These are phyloP conservation scores for Aspergillus ruber DNA, from an alignment of 2,329 filamentous ascomycete genomes.

Conservation along the genomic window DNA sequence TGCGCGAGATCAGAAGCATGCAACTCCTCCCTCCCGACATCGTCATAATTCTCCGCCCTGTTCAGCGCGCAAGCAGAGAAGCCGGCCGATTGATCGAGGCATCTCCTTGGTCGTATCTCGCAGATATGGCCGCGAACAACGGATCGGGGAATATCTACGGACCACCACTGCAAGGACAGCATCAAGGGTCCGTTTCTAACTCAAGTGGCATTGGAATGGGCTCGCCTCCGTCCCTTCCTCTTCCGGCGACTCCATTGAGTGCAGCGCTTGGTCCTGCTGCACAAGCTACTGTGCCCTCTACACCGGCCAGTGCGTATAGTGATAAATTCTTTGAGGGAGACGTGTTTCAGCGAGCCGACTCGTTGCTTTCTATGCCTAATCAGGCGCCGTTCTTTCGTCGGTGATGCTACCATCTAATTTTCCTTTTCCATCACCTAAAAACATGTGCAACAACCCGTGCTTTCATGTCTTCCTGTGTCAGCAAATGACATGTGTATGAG, in stretches of 20 bases:
- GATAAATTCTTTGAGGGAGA: constrained; percentile 45
- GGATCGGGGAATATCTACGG: constrained; percentile 27
- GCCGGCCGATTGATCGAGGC: constrained; percentile 65
- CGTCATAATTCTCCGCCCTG: constrained; percentile 65
- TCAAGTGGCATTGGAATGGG: constrained; percentile 18
- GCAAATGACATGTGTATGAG: no score
- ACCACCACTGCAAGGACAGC: constrained; percentile 27
- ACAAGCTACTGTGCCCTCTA: constrained; percentile 76
- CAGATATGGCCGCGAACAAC: constrained; percentile 32
- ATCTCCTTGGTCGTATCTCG: constrained; percentile 57
- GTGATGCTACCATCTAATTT: neutral
- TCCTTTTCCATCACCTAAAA: neutral
- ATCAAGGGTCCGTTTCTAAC: constrained; percentile 24
- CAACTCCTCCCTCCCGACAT: constrained; percentile 58
- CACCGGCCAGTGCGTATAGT: constrained; percentile 42
- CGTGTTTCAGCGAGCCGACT: constrained; percentile 45
- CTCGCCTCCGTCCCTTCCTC: constrained; percentile 39
- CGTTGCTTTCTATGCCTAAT: constrained; percentile 38
- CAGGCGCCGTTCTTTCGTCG: constrained; percentile 33
- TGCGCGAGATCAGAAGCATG: constrained; percentile 41
- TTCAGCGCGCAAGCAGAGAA: constrained; percentile 78
- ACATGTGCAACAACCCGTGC: no score
- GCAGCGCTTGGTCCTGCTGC: constrained; percentile 84
- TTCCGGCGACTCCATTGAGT: constrained; percentile 83
- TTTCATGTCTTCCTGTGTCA: no score